A percentile compares a stretch with the other conserved stretches of the same genome.
Conservation (phyloP, 2,329 filamentous ascomycete species). For the Talaromyces sp. region DNA sequence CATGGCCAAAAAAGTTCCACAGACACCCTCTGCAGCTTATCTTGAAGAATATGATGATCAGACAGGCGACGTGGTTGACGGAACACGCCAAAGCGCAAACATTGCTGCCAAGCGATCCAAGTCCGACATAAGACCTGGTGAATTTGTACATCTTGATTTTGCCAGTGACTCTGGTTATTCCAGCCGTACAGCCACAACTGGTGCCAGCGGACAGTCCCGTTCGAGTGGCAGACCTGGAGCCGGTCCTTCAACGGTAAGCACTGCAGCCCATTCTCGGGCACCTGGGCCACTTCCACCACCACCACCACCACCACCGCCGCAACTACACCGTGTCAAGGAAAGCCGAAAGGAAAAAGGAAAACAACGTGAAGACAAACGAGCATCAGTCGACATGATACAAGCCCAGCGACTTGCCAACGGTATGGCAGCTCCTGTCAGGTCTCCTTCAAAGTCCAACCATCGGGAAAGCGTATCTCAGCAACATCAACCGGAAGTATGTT, state of each 20-base stretch:
- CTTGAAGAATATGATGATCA: slow-evolving; percentile 51
- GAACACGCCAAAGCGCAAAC: slow-evolving; percentile 51
- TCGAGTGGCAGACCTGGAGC: slow-evolving; percentile 43
- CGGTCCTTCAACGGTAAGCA: slow-evolving; percentile 37
- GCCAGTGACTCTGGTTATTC: slow-evolving; percentile 63
- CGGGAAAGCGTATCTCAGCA: slow-evolving; percentile 31
- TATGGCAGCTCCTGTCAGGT: slow-evolving; percentile 30
- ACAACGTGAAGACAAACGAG: slow-evolving; percentile 27
- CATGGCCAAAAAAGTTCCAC: slow-evolving; percentile 41
- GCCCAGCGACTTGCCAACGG: slow-evolving; percentile 32
- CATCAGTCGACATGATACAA: slow-evolving; percentile 36
- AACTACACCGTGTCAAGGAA: slow-evolving; percentile 25
- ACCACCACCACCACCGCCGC: slow-evolving; percentile 24
- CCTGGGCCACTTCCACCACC: slow-evolving; percentile 15
- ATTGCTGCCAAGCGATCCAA: slow-evolving; percentile 49
- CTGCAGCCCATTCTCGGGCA: slow-evolving; percentile 16
- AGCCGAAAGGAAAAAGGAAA: slow-evolving; percentile 34
- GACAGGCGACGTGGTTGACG: slow-evolving; percentile 41
- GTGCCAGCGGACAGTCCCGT: slow-evolving; percentile 50
- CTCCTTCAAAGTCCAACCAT: slow-evolving; percentile 34
- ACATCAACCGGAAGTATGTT: slow-evolving; percentile 31
- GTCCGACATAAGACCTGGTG: slow-evolving; percentile 37
- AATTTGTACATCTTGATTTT: slow-evolving; percentile 43
- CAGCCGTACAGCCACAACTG: slow-evolving; percentile 54
- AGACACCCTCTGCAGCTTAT: slow-evolving; percentile 34